Evolutionary conservation across 345 rosid species (phyloP).

Genomic region (Arabidopsis thaliana): TAIR10.1 NC_003071.7:9875001-9875500

Average conservation of each 20-base stretch:
- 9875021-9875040: constrained; percentile 29
- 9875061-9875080: constrained; percentile 47
- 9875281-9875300: constrained; percentile 40
- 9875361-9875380: constrained; percentile 37
- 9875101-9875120: constrained; percentile 43
- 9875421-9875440: constrained; percentile 44
- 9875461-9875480: constrained; percentile 52
- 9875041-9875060: constrained; percentile 12
- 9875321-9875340: constrained; percentile 43
- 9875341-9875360: constrained; percentile 37
- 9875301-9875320: constrained; percentile 49
- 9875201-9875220: constrained; percentile 37
- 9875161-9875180: constrained; percentile 39
- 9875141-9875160: constrained; percentile 34
- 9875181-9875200: constrained; percentile 41
- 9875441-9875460: constrained; percentile 23
- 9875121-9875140: constrained; percentile 30
- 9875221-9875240: constrained; percentile 47
- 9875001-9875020: neutral
- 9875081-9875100: constrained; percentile 28
- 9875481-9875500: constrained; percentile 55
- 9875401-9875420: constrained; percentile 36
- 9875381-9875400: constrained; percentile 37
- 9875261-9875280: constrained; percentile 44
- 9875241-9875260: constrained; percentile 47